Percentiles rank a stretch among this genome's conserved stretches.
Evolutionary conservation across 495 filamentous ascomycete species (phyloP).

Genomic region (Daldinia grandis): DNA sequence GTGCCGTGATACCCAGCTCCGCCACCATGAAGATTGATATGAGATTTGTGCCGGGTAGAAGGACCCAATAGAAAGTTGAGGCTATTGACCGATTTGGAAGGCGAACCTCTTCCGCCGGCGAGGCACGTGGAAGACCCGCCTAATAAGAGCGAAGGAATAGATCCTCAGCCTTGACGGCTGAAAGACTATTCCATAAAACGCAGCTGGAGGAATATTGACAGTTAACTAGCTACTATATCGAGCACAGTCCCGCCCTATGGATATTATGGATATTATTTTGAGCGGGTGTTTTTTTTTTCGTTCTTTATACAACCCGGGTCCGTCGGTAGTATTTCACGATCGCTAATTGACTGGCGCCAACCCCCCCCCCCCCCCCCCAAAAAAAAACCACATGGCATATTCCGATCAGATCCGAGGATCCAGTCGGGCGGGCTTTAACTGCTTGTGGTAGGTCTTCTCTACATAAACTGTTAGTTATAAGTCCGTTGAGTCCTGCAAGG

Average conservation of each 20-base stretch:
- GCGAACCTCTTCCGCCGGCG: neutral
- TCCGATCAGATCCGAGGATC: neutral
- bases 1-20: neutral
- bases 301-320: neutral
- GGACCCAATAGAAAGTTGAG: neutral
- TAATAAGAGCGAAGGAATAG: neutral
- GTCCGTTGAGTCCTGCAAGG: neutral
- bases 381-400: neutral
- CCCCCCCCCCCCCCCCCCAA: no score
- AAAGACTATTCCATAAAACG: conserved; percentile 1
- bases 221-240: neutral
- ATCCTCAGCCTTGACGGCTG: neutral
- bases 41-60: neutral
- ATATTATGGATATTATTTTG: conserved; percentile 4
- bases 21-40: neutral
- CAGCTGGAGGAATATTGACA: neutral
- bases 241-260: neutral
- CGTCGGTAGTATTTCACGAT: neutral
- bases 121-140: neutral
- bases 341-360: no score
- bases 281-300: neutral
- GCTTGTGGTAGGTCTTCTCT: neutral
- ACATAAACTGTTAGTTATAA: neutral
- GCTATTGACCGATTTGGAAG: conserved; percentile 2
- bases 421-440: neutral